Evolutionary conservation across 2,329 filamentous ascomycete genomes (phyloP), one percentile per base, ranked within the genome.

Genomic region (Fusarium sp.): DNA sequence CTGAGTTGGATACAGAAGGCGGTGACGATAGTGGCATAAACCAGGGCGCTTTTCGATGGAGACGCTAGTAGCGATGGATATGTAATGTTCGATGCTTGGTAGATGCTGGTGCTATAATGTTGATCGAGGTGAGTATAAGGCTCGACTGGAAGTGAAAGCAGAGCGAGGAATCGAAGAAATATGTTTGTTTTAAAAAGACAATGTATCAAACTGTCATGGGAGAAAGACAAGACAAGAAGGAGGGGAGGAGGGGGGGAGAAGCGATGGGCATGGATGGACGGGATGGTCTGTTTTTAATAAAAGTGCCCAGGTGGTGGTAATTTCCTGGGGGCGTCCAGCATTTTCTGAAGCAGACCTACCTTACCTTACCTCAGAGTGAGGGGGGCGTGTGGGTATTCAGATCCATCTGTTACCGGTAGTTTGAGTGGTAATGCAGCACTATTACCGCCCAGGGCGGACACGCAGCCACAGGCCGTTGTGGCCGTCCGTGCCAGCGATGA

Each of bases 261-360:
- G 54, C 65, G 52, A 68, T 54, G 72, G 70, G 68, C 69, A 76
- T 78, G 73, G 77, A 75, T 76, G 74, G 75, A 77, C 38, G 69
- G 73, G 77, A 77, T 78, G 74, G 74, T 73, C 77, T 77, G 77
- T 78, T 78, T 75, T 78, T 74, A 78, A 78, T 78, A 75, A 78
- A 78, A 78, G 55, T 68, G 66, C 41, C 50, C 50, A 68, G 66
- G 66, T 73, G 72, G 72, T 77, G 72, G 75, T 72, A 76, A 77
- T 75, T 67, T 70, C 66, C 70, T 61, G 52, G 73, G 73, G 74
- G 72, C 58, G 72, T 62, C 64, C 56, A 70, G 61, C 61, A 62
- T 63, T 58, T 66, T 65, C 50, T 55, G 48, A 64, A 57, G 52
- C 51, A 61, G 39, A 44, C 41, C n/a, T 34, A 34, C 32, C 41